Conservation (phyloP, 1,139 yeast species). For the Suhomyces bribrorum region DNA sequence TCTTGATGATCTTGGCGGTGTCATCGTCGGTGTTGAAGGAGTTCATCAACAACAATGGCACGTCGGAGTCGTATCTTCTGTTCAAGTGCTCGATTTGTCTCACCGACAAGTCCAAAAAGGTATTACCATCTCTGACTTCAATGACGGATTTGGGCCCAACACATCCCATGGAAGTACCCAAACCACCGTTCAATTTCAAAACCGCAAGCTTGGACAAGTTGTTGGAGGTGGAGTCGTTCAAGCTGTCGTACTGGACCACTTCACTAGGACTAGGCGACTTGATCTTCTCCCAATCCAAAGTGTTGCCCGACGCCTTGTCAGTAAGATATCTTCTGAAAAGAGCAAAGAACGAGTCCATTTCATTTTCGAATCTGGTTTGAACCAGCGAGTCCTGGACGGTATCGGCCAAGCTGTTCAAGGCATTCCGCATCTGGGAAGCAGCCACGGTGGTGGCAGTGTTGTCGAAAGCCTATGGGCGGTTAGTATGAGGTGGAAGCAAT, state of each 20-base stretch:
- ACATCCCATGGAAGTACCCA: conserved; percentile 99
- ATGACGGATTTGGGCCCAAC: conserved; percentile 98
- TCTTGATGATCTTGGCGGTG: conserved; percentile 92
- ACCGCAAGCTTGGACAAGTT: conserved; percentile 88
- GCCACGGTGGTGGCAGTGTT: conserved; percentile 94
- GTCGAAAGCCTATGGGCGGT: conserved; percentile 70
- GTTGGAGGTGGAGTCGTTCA: conserved; percentile 35
- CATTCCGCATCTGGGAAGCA: conserved; percentile 97
- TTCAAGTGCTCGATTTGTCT: conserved; percentile 96
- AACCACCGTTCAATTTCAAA: conserved; percentile 93
- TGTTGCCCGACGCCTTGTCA: conserved; percentile 83
- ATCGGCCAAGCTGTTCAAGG: conserved; percentile 86
- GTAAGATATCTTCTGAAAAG: conserved; percentile 88
- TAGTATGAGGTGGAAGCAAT: conserved; percentile 8
- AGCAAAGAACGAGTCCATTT: conserved; percentile 94
- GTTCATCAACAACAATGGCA: conserved; percentile 95
- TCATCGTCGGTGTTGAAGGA: conserved; percentile 97
- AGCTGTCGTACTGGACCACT: conserved; percentile 73
- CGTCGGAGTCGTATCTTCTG: conserved; percentile 88
- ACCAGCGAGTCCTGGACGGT: conserved; percentile 61
- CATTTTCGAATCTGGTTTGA: conserved; percentile 73
- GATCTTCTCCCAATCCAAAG: conserved; percentile 94
- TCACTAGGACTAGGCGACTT: conserved; percentile 86
- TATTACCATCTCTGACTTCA: conserved; percentile 97
- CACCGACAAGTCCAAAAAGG: conserved; percentile 90